phyloP scores from a whole-genome alignment of 495 filamentous ascomycete genomes.

The Ramalina intermedia region DNA sequence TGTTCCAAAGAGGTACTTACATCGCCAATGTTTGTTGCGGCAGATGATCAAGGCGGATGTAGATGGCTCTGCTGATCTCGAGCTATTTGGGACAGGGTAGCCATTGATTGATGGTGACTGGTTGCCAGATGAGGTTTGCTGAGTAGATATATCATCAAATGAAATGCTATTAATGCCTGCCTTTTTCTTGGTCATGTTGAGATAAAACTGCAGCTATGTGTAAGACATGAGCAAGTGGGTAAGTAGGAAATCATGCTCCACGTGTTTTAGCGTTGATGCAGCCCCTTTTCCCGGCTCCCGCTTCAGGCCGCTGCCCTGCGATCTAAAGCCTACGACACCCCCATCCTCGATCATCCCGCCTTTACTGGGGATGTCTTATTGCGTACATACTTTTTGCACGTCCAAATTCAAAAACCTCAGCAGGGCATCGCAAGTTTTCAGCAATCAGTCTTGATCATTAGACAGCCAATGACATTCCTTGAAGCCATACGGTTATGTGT shows the following conservation, averaged over 20 bases:
- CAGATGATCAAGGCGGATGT: conserved; percentile 50
- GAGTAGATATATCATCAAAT: conserved; percentile 2
- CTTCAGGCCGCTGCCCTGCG: too few species aligned
- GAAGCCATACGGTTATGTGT: too few species aligned
- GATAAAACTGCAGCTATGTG: too few species aligned
- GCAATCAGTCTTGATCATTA: too few species aligned
- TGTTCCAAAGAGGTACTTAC: conserved; percentile 7
- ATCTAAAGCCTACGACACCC: too few species aligned
- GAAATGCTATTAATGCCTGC: conserved; percentile 12
- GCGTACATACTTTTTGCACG: too few species aligned
- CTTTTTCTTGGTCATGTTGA: conserved; percentile 35
- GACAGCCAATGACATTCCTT: too few species aligned
- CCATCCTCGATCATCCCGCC: too few species aligned
- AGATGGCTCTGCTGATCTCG: conserved; percentile 27
- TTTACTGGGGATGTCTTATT: too few species aligned
- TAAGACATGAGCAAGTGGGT: too few species aligned
- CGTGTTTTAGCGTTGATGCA: conserved; percentile 4
- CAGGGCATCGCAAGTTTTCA: too few species aligned
- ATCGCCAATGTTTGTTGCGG: conserved; percentile 48
- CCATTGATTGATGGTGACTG: not conserved
- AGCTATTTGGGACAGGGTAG: conserved; percentile 14
- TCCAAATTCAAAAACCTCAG: too few species aligned
- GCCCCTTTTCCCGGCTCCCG: not conserved
- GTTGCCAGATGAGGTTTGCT: not conserved
- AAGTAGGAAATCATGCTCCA: not conserved